A percentile compares a stretch with the other conserved stretches of the same genome.
These are phyloP conservation scores for Liriodendron chinense DNA, from an alignment of 164 flowering plant genomes.

Conservation along the genomic window DNA sequence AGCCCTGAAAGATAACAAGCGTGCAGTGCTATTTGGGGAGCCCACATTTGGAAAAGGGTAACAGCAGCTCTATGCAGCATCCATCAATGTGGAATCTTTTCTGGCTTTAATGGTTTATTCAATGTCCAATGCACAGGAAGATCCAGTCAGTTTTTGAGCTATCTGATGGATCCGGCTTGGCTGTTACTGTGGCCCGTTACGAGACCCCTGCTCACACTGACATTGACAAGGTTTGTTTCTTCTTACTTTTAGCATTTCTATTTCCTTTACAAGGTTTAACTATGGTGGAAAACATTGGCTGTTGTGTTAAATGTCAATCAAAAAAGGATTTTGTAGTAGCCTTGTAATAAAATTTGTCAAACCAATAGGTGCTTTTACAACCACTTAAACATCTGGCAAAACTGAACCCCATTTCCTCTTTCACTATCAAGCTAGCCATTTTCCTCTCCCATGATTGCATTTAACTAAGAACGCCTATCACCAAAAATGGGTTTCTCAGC, in stretches of 20 bases:
- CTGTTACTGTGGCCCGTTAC: constrained; percentile 97
- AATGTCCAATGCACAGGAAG: constrained; percentile 22
- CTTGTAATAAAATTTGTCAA: not conserved
- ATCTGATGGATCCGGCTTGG: constrained; percentile 97
- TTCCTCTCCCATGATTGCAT: not conserved
- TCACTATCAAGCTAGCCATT: too few species aligned
- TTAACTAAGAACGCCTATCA: not conserved
- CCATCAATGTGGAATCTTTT: constrained; percentile 1
- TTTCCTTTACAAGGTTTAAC: not conserved
- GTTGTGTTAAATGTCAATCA: too few species aligned
- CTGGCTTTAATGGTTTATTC: not conserved
- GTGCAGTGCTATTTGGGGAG: constrained; percentile 87
- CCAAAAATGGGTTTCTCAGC: not conserved
- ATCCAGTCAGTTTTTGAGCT: constrained; percentile 93
- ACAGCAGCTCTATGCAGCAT: not conserved
- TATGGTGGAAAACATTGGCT: not conserved
- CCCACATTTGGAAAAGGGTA: constrained; percentile 99
- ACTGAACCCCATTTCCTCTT: too few species aligned
- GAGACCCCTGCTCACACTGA: constrained; percentile 96
- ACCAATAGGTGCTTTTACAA: too few species aligned
- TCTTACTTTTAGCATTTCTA: not conserved
- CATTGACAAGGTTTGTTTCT: constrained; percentile 74
- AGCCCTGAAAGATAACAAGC: constrained; percentile 94
- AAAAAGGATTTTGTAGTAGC: not conserved
- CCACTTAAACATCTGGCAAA: too few species aligned